Base-by-base conservation (phyloP, 225 moss, liverwort and hornwort genomes). In the Marchantia polymorpha region DNA sequence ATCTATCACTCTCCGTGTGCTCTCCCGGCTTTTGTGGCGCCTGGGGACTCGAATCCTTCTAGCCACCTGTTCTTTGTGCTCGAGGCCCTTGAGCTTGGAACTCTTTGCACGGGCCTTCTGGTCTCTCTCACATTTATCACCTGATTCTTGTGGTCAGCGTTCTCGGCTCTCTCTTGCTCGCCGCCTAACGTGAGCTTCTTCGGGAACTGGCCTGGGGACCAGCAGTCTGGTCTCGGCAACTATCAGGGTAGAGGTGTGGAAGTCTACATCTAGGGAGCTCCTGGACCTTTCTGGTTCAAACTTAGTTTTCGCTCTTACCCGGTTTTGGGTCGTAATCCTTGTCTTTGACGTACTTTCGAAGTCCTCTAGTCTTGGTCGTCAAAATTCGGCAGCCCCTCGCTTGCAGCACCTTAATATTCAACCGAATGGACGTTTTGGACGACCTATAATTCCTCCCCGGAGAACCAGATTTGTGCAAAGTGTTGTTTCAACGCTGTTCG, bases 341-440 rank as follows among this genome's bases (percentile, higher is more conserved):
- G 48, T 48, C 47, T 16, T 70, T 70, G 12, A 49, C 70, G 22
- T 22, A 39, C 3, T 39, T 39, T 39, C 39, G 5, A 39, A 39
- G 39, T 10, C 19, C 49, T 49, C 16, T 20, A 8, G 70, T 16
- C 48, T 70, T 22, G 49, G 8, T 39, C 10, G 70, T 70, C 70
- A 22, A 15, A 47, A 70, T 7, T 70, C 14, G 12, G 8, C 4
- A 49, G 20, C 46, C 48, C 39, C 25, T 0, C 22, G 1, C 26
- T 73, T 52, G 19, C 25, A 23, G 26, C 10, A 26, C 25, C 6
- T 23, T 22, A 22, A 1, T 22, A 58, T 29, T 75, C 56, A 30
- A 31, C 30, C 19, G 30, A 55, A 75, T 75, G 75, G 75, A 75
- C 75, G 56, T 75, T 7, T 39, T 75, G 31, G 75, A 75, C 58